Percentiles rank a stretch among this genome's conserved stretches.
Conservation (phyloP, 2,329 filamentous ascomycete species). For the Diaporthe australafricana region DNA sequence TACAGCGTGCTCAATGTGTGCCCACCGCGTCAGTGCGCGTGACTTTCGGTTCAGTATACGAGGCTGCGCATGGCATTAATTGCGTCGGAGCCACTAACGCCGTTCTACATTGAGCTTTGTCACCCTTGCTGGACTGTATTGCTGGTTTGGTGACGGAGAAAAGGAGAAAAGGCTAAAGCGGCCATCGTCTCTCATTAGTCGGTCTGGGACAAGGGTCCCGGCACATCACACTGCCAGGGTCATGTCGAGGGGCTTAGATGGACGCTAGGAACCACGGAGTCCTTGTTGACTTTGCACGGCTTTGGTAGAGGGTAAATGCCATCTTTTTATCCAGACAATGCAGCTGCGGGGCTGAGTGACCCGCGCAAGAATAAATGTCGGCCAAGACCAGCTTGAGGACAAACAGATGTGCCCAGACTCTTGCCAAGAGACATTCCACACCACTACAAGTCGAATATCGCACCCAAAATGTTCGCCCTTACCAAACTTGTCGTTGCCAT, state of each 20-base stretch:
- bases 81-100: neutral
- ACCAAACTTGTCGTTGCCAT: slow-evolving; percentile 41
- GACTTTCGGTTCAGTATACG: neutral
- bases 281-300: slow-evolving; percentile 15
- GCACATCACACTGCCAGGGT: neutral
- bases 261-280: neutral
- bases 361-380: slow-evolving; percentile 23
- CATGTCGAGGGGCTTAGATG: neutral
- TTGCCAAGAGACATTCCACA: neutral
- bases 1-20: neutral
- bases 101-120: neutral
- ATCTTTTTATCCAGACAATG: slow-evolving; percentile 1
- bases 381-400: neutral
- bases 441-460: neutral
- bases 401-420: neutral
- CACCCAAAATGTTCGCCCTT: slow-evolving; percentile 42
- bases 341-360: slow-evolving; percentile 17
- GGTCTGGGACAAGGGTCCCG: slow-evolving; percentile 3
- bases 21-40: neutral
- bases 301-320: neutral
- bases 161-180: neutral
- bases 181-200: neutral
- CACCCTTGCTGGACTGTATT: neutral
- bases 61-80: slow-evolving; percentile 6
- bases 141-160: neutral